Base-by-base conservation (phyloP, 305 asterid genomes). In the Rubia tinctorum region DNA sequence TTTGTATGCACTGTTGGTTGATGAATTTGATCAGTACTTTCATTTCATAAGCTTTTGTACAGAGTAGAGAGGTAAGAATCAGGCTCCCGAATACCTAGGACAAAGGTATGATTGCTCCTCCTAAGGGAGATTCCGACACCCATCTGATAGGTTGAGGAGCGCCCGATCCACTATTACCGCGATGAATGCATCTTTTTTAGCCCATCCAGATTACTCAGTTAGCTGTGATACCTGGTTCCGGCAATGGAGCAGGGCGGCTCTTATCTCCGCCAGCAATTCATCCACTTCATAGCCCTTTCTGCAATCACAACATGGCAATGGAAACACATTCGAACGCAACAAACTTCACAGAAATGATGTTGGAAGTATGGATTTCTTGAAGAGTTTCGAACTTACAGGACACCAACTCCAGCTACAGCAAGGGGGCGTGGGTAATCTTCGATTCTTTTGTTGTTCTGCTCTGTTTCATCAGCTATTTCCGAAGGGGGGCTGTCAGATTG, bases 241-340 rank as follows among this genome's bases (percentile, higher is more conserved):
- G 76, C 89, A 88, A 43, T 74, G 77, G 15, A 86, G 89, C 73
- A 88, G 76, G 71, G 85, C 96, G 7, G 86, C 89, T 71, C 95
- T 78, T 74, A 90, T 90, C 75, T 84, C 95, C 72, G 77, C 79
- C 77, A 88, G 80, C 94, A 94, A 84, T 67, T 86, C 93, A 8
- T 84, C 63, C 45, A 90, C 80, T 72, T 73, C 72, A 22, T 73
- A 65, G 65, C 91, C 86, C 85, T 88, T 90, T 82, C 97, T 91
- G 88, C 84, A 77, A 74, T 71, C 14, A 75, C 63, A 27, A 74
- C 73, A 63, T 17, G 51, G 59, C 40, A 49, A 6, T 58, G 5
- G 55, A 25, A 37, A 37, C 17, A 17, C n/a, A 27, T 15, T n/a
- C n/a, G n/a, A n/a, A n/a, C n/a, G n/a, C n/a, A n/a, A n/a, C n/a